Evolutionary conservation across 73 alveolate species (phyloP).

Genomic region (Urostyla sp.): DNA sequence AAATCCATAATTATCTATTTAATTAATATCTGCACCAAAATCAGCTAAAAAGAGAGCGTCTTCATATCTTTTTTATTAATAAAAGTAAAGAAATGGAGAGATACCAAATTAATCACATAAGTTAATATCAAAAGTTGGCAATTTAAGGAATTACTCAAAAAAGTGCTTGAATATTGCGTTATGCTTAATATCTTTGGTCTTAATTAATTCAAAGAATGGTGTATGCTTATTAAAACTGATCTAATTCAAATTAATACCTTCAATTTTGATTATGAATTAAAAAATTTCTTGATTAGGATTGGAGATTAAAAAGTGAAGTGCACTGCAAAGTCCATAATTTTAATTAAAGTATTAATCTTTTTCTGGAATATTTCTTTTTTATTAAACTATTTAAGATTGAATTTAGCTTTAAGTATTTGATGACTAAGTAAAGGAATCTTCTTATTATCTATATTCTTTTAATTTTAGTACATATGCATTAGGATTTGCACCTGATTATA

Average conservation of each 20-base stretch:
- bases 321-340: conserved; percentile 49
- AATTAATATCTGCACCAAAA: conserved; percentile 73
- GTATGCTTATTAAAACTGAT: conserved; percentile 49
- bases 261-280: conserved; percentile 33
- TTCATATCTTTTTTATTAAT: conserved; percentile 47
- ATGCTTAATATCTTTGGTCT: conserved; percentile 34
- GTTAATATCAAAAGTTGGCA: conserved; percentile 62
- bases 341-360: conserved; percentile 32
- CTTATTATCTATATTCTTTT: conserved; percentile 66
- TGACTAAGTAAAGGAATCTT: background rate
- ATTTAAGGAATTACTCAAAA: conserved; percentile 19
- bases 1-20: conserved; percentile 72
- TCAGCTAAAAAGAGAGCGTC: conserved; percentile 61
- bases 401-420: background rate
- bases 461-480: conserved; percentile 64
- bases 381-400: too few relatives aligned
- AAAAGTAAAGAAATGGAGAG: conserved; percentile 70
- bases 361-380: conserved; percentile 57
- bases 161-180: conserved; percentile 39
- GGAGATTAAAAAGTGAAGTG: conserved; percentile 44
- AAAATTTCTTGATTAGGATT: conserved; percentile 14
- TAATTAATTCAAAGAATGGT: conserved; percentile 65
- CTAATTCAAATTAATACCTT: conserved; percentile 19
- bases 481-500: conserved; percentile 75
- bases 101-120: conserved; percentile 74